A percentile compares a stretch with the other conserved stretches of the same genome.
phyloP scores from a whole-genome alignment of 2,329 filamentous ascomycete genomes.

The Tetracladium maxilliforme region DNA sequence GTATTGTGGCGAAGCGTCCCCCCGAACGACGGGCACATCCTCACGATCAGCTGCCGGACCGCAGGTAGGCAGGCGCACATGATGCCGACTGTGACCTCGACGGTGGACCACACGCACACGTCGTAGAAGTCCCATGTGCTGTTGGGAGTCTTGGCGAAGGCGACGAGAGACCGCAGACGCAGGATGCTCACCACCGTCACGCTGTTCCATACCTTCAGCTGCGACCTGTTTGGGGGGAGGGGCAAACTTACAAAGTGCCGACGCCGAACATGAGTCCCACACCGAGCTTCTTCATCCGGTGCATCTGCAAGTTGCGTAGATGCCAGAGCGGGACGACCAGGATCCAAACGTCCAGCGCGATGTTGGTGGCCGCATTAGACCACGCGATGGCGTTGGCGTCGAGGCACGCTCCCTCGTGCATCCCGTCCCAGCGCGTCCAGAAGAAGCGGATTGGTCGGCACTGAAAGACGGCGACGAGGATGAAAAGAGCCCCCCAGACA shows the following conservation, averaged over 20 bases:
- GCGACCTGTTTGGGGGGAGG: too few relatives aligned
- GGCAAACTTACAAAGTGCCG: constrained; percentile 23
- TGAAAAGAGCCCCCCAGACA: constrained; percentile 19
- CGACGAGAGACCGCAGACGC: constrained; percentile 9
- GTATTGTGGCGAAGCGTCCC: too few relatives aligned
- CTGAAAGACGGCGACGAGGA: constrained; percentile 29
- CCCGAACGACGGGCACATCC: too few relatives aligned
- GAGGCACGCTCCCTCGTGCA: constrained; percentile 29
- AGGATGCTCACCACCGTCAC: constrained; percentile 11
- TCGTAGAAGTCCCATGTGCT: constrained; percentile 10
- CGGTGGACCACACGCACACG: constrained; percentile 9
- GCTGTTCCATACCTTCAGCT: constrained; percentile 5
- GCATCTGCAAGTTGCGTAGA: constrained; percentile 23
- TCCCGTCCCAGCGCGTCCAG: constrained; percentile 37
- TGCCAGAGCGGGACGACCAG: constrained; percentile 32
- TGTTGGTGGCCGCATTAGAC: constrained; percentile 35
- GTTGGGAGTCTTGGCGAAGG: constrained; percentile 8
- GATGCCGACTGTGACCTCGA: constrained; percentile 11
- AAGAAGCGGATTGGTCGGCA: constrained; percentile 33
- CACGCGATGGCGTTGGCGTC: constrained; percentile 32
- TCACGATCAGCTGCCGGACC: constrained; percentile 8
- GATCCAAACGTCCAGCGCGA: constrained; percentile 35
- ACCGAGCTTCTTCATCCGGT: constrained; percentile 30
- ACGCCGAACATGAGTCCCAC: constrained; percentile 35
- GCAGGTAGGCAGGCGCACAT: constrained; percentile 12